Base-by-base conservation (phyloP, 768 basidiomycete species). In the Termitomyces sp. region DNA sequence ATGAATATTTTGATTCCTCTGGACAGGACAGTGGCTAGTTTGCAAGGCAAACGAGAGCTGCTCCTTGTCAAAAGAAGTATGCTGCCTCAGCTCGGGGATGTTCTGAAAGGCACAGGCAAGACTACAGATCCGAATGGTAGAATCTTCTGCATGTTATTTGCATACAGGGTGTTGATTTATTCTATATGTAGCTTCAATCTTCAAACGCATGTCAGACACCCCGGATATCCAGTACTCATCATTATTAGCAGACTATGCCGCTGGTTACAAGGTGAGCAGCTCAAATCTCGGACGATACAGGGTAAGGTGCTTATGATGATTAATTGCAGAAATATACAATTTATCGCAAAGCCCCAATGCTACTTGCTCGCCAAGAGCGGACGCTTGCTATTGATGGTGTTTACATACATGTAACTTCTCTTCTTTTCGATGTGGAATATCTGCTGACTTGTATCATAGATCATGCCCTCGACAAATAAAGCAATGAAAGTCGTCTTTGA, bases 11-110 rank as follows among this genome's bases (percentile, higher is more conserved):
- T 93, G 54, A 86, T 94, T 33, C 95, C 95, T 28, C 80, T 98
- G 30, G 97, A 98, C 69, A 81, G 95, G 19, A 98, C 97, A 0
- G 96, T 98, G n/a, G 93, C 92, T 37, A 94, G 91, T 72, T 73
- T 98, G 65, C 89, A 92, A 68, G 94, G 93, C 5, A 90, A 89
- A 65, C 79, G 84, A 12, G 90, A 95, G 62, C 76, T 98, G 17
- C 79, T 87, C 11, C 77, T 98, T 12, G 85, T 94, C 54, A 89
- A 88, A 70, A 77, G 84, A 63, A 85, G 81, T 56, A 88, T 86
- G 80, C 75, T 96, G 2, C 83, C 83, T 11, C 78, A 82, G 47
- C 78, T 91, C 65, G 87, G 86, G 15, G 80, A 88, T 55, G 81
- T 85, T 28, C 79, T 84, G 59, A 85, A 83, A 57, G 81, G 83